A percentile compares a stretch with the other conserved stretches of the same genome.
phyloP scores from a whole-genome alignment of 1,284 basidiomycete species.

The Schizophyllum amplum region DNA sequence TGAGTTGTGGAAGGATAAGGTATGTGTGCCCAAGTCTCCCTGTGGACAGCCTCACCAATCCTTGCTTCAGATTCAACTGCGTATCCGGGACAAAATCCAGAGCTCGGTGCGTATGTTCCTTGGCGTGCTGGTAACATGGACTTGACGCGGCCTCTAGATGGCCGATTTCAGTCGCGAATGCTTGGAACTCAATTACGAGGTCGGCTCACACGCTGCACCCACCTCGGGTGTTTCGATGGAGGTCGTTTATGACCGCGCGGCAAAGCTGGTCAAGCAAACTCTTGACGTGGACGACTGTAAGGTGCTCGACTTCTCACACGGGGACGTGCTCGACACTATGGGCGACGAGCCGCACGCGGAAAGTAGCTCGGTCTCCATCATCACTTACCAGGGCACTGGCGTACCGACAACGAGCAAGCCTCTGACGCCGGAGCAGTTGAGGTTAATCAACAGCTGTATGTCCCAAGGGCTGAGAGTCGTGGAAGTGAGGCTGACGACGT shows the following conservation, averaged over 20 bases:
- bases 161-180: constrained; percentile 94
- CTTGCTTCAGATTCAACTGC: constrained; percentile 67
- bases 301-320: constrained; percentile 88
- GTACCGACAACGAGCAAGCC: constrained; percentile 16
- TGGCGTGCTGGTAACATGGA: not conserved
- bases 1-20: constrained; percentile 92
- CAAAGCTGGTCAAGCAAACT: constrained; percentile 81
- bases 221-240: constrained; percentile 59
- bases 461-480: not conserved
- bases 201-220: constrained; percentile 8
- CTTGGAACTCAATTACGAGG: constrained; percentile 79
- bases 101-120: constrained; percentile 46
- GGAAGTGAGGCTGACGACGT: not conserved
- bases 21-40: constrained; percentile 20
- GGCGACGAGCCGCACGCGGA: constrained; percentile 45
- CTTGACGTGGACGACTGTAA: constrained; percentile 89
- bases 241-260: constrained; percentile 80
- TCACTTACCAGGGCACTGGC: constrained; percentile 39
- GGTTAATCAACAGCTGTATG: not conserved
- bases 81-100: constrained; percentile 88
- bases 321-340: constrained; percentile 78
- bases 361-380: constrained; percentile 39
- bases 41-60: constrained; percentile 1
- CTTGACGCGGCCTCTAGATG: constrained; percentile 45
- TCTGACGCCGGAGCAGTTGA: not conserved